Evolutionary conservation across 2,329 filamentous ascomycete genomes (phyloP).

Genomic region (Bipolaris gigantea): DNA sequence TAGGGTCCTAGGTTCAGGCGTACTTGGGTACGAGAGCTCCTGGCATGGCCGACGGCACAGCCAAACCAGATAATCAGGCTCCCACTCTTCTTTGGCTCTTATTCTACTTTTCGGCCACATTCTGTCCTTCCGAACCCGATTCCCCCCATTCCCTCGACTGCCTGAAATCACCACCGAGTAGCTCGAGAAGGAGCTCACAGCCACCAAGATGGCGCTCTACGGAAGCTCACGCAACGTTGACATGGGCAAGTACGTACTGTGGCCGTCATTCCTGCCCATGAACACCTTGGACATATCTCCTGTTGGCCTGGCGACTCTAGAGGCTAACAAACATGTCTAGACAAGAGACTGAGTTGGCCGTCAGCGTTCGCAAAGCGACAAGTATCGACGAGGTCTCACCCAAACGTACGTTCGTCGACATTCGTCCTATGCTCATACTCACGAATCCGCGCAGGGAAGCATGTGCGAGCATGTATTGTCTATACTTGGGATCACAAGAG

Average conservation of each 20-base stretch:
- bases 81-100: slow-evolving; percentile 3
- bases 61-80: slow-evolving; percentile 7
- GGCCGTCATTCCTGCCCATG: not conserved
- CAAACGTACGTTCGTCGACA: slow-evolving; percentile 56
- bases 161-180: slow-evolving; percentile 14
- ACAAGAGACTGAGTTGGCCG: slow-evolving; percentile 65
- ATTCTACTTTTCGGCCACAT: slow-evolving; percentile 16
- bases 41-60: slow-evolving; percentile 11
- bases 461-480: slow-evolving; percentile 96
- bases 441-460: slow-evolving; percentile 64
- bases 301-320: not conserved
- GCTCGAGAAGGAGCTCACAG: slow-evolving; percentile 21
- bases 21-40: slow-evolving; percentile 19
- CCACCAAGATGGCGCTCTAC: slow-evolving; percentile 43
- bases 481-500: slow-evolving; percentile 99
- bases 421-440: slow-evolving; percentile 27
- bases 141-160: not conserved
- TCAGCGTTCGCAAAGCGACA: slow-evolving; percentile 69
- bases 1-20: slow-evolving; percentile 15
- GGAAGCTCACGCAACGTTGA: slow-evolving; percentile 58
- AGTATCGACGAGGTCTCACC: slow-evolving; percentile 68
- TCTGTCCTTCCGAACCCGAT: not conserved
- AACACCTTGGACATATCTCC: not conserved
- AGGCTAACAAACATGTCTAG: slow-evolving; percentile 34
- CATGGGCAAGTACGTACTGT: slow-evolving; percentile 60